Percentiles rank a stretch among this genome's conserved stretches.
Conservation (phyloP, 345 rosid genomes). For the Salix arbutifolia region DNA sequence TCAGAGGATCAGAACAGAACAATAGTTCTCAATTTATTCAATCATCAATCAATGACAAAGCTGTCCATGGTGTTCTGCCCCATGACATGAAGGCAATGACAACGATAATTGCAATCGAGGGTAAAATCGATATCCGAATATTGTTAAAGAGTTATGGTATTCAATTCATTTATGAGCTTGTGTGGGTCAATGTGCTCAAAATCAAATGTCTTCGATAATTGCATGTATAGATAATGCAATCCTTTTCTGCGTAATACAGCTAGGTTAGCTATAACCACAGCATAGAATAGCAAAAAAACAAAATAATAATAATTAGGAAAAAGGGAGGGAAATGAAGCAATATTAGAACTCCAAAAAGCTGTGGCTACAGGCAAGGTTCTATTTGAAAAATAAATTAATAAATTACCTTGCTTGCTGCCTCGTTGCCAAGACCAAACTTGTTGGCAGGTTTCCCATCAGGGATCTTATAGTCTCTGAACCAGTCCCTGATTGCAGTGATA, state of each 20-base stretch:
- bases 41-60: not conserved
- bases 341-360: not conserved
- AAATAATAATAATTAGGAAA: too few species aligned
- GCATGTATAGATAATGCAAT: not conserved
- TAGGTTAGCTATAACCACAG: not conserved
- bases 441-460: constrained; percentile 99
- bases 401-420: constrained; percentile 78
- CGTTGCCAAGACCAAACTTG: constrained; percentile 89
- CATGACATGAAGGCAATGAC: not conserved
- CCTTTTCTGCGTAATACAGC: not conserved
- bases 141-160: not conserved
- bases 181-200: not conserved
- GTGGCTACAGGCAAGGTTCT: not conserved
- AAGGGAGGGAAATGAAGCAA: not conserved
- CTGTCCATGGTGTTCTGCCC: not conserved
- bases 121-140: not conserved
- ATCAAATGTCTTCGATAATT: not conserved
- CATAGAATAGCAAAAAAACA: not conserved
- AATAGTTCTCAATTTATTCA: not conserved
- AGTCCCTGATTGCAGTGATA: constrained; percentile 77
- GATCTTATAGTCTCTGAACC: constrained; percentile 96
- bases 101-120: not conserved
- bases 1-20: not conserved
- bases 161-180: not conserved
- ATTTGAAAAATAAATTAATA: not conserved